Base-by-base conservation (phyloP, 2,329 filamentous ascomycete genomes). In the Periglandula ipomoeae region DNA sequence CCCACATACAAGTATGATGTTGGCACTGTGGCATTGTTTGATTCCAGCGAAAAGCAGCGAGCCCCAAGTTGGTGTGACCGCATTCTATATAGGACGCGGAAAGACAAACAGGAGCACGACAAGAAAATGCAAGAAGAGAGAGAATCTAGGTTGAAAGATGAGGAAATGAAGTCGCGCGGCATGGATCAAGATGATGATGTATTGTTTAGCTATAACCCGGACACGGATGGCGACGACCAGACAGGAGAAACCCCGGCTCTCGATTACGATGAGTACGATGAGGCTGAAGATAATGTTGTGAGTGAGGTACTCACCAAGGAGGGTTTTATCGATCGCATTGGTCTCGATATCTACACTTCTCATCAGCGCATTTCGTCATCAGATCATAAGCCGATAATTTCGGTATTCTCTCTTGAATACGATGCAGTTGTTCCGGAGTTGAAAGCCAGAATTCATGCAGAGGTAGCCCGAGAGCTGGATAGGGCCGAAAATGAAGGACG, bases 1-100 rank as follows among this genome's bases (percentile, higher is more conserved):
- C 93, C 93, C 2, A 94, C 93, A 0, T 98, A 98, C 67, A 98
- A 98, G 65, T 98, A 98, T 58, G 94, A 98, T 59, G 75, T 95
- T 24, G 93, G 93, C n/a, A 95, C 86, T 26, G 81, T 95, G 27
- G 87, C 87, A 2, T 78, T 89, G 26, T 98, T 96, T 62, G 94
- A 98, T 67, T 89, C 90, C 0, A 95, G 90, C 56, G 93, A 97
- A 62, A 98, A 98, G 70, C 84, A 84, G 54, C 79, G 94, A 47
- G 85, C 87, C 2, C 93, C 93, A 3, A 95, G 89, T 62, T 98
- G 93, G 91, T 98, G 93, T 63, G 93, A 98, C 67, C 85, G 93
- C 15, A 90, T 98, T 41, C 67, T 98, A 1, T 98, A 83, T 63
- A 78, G 91, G 7, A 93, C 89, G 2, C 79, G 84, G 37, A 78